These are phyloP conservation scores for Coemansia sp. DNA, from an alignment of 371 early-diverging fungal genomes.

Conservation along the genomic window DNA sequence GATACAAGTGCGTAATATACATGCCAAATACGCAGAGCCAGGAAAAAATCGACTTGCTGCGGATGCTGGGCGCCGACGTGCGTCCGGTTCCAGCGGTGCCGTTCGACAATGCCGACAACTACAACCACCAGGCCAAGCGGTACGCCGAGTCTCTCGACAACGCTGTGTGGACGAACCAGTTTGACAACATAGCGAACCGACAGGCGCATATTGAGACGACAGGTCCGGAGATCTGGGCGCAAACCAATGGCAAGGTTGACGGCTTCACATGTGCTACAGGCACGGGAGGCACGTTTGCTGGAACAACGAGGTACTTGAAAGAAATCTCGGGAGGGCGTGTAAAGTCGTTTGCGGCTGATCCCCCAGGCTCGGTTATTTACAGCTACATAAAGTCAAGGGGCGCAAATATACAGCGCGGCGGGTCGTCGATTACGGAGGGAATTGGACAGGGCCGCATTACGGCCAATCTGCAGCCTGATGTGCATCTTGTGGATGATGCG, in stretches of 20 bases:
- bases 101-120: constrained; percentile 88
- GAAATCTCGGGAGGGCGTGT: constrained; percentile 62
- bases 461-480: constrained; percentile 78
- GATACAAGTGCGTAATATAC: constrained; percentile 93
- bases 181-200: constrained; percentile 81
- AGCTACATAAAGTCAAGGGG: constrained; percentile 73
- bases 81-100: constrained; percentile 87
- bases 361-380: constrained; percentile 89
- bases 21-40: constrained; percentile 97
- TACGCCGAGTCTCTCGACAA: constrained; percentile 78
- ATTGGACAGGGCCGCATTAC: constrained; percentile 96
- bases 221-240: constrained; percentile 89
- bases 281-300: constrained; percentile 91
- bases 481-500: constrained; percentile 79
- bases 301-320: constrained; percentile 80
- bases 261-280: constrained; percentile 91
- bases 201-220: constrained; percentile 93
- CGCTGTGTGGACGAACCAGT: constrained; percentile 96
- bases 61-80: constrained; percentile 90
- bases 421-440: constrained; percentile 83
- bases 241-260: constrained; percentile 78
- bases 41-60: constrained; percentile 89
- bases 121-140: constrained; percentile 90
- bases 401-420: constrained; percentile 65
- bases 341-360: constrained; percentile 85